phyloP scores from a whole-genome alignment of 371 early-diverging fungal species.

The Cokeromyces recurvatus region DNA sequence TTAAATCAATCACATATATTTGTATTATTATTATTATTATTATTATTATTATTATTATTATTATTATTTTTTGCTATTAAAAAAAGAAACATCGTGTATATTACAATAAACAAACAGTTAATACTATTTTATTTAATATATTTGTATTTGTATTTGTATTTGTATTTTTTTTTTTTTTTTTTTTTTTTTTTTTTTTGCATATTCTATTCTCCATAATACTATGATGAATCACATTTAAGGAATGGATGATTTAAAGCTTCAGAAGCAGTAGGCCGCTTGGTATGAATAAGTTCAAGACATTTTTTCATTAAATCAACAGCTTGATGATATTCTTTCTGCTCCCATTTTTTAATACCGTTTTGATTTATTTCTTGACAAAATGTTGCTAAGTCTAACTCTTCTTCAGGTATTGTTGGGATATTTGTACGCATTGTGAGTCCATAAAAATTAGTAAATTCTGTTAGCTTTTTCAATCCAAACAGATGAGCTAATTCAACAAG shows the following conservation, averaged over 20 bases:
- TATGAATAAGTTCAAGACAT: conserved; percentile 43
- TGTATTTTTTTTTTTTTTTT: too few relatives aligned
- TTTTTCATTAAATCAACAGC: conserved; percentile 47
- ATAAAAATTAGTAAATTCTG: conserved; percentile 52
- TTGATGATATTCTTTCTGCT: conserved; percentile 10
- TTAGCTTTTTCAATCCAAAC: conserved; percentile 81
- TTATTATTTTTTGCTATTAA: too few relatives aligned
- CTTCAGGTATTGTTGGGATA: conserved; percentile 49
- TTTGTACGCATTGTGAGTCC: conserved; percentile 57
- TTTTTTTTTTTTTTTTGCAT: too few relatives aligned
- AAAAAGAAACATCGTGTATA: too few relatives aligned
- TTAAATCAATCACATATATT: too few relatives aligned
- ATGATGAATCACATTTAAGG: too few relatives aligned
- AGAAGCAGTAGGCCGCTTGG: conserved; percentile 50
- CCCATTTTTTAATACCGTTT: conserved; percentile 10
- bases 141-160: too few relatives aligned
- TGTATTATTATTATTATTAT: too few relatives aligned
- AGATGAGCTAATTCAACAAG: conserved; percentile 83
- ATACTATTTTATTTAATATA: too few relatives aligned
- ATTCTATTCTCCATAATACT: too few relatives aligned
- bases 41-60: too few relatives aligned
- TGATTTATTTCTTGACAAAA: conserved; percentile 6
- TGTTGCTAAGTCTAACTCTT: conserved; percentile 15
- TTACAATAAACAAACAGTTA: too few relatives aligned
- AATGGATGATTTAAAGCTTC: conserved; percentile 58